Evolutionary conservation across 345 rosid genomes (phyloP), one percentile per base, ranked within the genome.

Genomic region (Pistacia atlantica): DNA sequence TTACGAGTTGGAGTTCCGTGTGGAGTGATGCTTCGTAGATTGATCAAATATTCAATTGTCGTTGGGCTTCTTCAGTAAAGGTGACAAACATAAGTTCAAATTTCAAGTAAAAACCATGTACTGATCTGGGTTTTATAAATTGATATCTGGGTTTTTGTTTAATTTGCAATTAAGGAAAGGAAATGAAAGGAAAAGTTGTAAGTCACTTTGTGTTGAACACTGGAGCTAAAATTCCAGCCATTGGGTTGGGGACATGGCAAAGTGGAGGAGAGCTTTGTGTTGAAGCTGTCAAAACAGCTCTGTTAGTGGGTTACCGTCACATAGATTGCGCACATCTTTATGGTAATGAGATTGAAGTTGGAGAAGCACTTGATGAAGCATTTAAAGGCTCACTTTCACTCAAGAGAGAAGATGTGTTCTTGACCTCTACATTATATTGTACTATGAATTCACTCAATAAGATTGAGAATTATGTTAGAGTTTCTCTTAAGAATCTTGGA

Each of bases 241-340:
- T 89, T 75, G 92, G 92, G 60, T 77, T 89, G 35, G 92, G 92
- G 60, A 89, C 92, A 56, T 89, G 92, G 92, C 92, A 89, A 82
- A 89, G 72, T 69, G 92, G 83, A 12, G 92, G 92, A 18, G 89
- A 86, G 60, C 90, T 89, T 9, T 89, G 92, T 54, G 85, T 83
- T 64, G 86, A 86, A 48, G 90, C 92, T 2, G 85, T 89, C 13
- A 86, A 86, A 79, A 83, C 84, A 6, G 92, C 92, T 35, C 79
- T 89, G 76, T 80, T 83, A 8, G 86, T 85, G 22, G 92, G 92
- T 48, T 89, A 89, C 75, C 89, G 90, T 58, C 88, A 89, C 46
- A 86, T 89, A 25, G 92, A 89, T 77, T 89, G 92, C 61, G 92
- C 92, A 31, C 92, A 86, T 82, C 87, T 89, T 1, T 89, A 89